Evolutionary conservation across 1,139 yeast genomes (phyloP).

Genomic region (Candida sojae): DNA sequence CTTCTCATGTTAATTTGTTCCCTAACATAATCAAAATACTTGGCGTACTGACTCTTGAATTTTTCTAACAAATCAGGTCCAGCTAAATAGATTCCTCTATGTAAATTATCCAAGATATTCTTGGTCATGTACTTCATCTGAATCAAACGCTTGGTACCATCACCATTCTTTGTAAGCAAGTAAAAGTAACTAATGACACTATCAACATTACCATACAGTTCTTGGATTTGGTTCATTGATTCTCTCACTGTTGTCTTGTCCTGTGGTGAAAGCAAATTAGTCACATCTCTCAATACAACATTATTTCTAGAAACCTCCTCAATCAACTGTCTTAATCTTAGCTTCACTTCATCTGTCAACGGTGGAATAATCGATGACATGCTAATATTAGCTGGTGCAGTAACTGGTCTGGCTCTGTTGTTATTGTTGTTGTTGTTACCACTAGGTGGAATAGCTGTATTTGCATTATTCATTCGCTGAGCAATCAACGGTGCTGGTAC

Average conservation of each 20-base stretch:
- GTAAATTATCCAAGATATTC: constrained; percentile 69
- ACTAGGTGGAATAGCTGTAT: constrained; percentile 4
- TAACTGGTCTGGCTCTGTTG: constrained; percentile 5
- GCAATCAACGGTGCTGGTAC: constrained; percentile 24
- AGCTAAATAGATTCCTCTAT: constrained; percentile 63
- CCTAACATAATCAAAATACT: constrained; percentile 73
- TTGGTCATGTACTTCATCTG: constrained; percentile 80
- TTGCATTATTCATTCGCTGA: constrained; percentile 17
- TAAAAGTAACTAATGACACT: constrained; percentile 77
- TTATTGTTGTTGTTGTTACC: constrained; percentile 1
- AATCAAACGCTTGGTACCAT: constrained; percentile 72
- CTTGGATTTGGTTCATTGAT: constrained; percentile 57
- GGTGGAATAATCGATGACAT: constrained; percentile 28
- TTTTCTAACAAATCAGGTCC: constrained; percentile 70
- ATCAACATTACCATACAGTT: constrained; percentile 69
- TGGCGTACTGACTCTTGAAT: constrained; percentile 69
- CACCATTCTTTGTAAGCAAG: constrained; percentile 69
- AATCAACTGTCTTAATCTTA: constrained; percentile 59
- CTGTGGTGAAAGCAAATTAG: constrained; percentile 57
- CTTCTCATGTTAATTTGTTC: constrained; percentile 41
- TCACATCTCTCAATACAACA: constrained; percentile 65
- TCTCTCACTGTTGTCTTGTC: constrained; percentile 67
- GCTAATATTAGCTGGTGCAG: constrained; percentile 6
- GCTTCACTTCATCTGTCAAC: constrained; percentile 45
- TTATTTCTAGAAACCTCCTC: constrained; percentile 72